These are phyloP conservation scores for Penicillium sp. DNA, from an alignment of 2,329 filamentous ascomycete genomes.

Conservation along the genomic window DNA sequence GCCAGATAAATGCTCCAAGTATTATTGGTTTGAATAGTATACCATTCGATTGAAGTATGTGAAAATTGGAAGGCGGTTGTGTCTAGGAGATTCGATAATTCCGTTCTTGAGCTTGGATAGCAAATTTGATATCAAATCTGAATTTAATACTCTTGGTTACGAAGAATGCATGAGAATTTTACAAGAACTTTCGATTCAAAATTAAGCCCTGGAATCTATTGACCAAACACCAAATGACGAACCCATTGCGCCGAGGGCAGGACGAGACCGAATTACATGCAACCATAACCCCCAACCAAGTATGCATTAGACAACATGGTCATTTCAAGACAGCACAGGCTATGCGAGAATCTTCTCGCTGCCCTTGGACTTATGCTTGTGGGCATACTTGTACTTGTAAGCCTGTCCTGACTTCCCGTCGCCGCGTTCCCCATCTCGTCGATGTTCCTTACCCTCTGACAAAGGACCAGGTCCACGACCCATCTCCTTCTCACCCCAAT, in stretches of 20 bases:
- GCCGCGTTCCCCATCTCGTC: constrained; percentile 18
- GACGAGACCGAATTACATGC: neutral
- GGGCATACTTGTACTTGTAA: constrained; percentile 38
- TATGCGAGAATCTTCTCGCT: constrained; percentile 10
- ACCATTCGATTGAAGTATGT: constrained; percentile 4
- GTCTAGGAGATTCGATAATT: too few species aligned
- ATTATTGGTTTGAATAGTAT: constrained; percentile 5
- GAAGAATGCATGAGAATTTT: neutral
- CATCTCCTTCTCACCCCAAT: constrained; percentile 40
- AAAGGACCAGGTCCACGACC: constrained; percentile 19
- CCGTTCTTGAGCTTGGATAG: neutral
- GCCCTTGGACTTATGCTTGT: constrained; percentile 14
- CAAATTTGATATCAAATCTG: neutral
- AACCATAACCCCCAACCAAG: neutral
- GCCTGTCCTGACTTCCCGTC: constrained; percentile 26
- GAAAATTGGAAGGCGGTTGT: constrained; percentile 1
- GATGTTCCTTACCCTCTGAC: constrained; percentile 21
- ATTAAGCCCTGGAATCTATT: too few species aligned
- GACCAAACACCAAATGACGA: neutral
- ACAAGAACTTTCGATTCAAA: too few species aligned
- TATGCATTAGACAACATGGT: too few species aligned
- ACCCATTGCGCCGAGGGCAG: neutral
- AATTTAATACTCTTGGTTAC: too few species aligned
- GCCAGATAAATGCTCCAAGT: constrained; percentile 13
- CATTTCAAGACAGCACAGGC: too few species aligned